Evolutionary conservation across 305 asterid genomes (phyloP).

Genomic region (Salvia sclarea): DNA sequence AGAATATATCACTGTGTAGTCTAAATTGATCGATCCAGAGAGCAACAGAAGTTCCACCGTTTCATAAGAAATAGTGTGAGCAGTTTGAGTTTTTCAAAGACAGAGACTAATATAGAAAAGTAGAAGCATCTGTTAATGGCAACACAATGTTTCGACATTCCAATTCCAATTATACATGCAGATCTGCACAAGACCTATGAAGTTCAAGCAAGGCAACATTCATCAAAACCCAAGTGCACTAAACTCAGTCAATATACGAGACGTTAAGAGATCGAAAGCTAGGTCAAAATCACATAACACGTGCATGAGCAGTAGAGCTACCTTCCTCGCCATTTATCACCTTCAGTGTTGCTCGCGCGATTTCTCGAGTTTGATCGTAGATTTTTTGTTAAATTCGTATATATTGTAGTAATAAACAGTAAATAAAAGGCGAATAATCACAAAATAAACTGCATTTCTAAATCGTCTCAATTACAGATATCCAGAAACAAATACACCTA

Average conservation of each 20-base stretch:
- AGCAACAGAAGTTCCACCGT: constrained; percentile 83
- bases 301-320: constrained; percentile 41
- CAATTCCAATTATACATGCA: constrained; percentile 74
- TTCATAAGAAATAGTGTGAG: constrained; percentile 34
- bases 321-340: constrained; percentile 83
- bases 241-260: too few relatives aligned
- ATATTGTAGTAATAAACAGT: too few relatives aligned
- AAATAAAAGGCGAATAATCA: too few relatives aligned
- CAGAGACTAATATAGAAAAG: constrained; percentile 57
- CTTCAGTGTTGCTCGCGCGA: constrained; percentile 75
- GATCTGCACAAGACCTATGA: constrained; percentile 74
- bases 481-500: too few relatives aligned
- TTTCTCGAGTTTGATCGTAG: too few relatives aligned
- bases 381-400: too few relatives aligned
- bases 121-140: constrained; percentile 74
- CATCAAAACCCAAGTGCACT: constrained; percentile 27
- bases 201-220: constrained; percentile 38
- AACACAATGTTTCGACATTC: constrained; percentile 53
- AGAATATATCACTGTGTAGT: constrained; percentile 71
- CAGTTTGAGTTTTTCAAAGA: constrained; percentile 17
- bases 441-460: too few relatives aligned
- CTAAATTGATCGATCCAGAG: constrained; percentile 87
- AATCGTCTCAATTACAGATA: too few relatives aligned
- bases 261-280: too few relatives aligned
- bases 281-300: too few relatives aligned